Conservation (phyloP, 2,329 filamentous ascomycete genomes). For the Alternaria panax region DNA sequence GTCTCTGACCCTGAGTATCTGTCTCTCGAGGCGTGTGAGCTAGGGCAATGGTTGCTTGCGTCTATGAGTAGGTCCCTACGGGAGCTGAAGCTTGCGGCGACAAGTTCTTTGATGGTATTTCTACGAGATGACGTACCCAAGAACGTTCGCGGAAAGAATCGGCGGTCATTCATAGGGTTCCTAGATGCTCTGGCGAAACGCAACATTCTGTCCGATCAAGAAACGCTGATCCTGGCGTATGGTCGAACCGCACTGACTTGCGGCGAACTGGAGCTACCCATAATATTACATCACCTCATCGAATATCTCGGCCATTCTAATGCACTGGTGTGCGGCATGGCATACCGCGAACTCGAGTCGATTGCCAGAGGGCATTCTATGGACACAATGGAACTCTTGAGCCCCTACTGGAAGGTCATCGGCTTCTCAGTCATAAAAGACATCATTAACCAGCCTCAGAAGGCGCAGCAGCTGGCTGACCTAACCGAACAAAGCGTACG, state of each 20-base stretch:
- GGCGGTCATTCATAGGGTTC: conserved; percentile 72
- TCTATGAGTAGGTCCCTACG: conserved; percentile 83
- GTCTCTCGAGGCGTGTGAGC: conserved; percentile 69
- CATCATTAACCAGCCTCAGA: conserved; percentile 79
- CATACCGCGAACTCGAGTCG: conserved; percentile 81
- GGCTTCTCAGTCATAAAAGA: conserved; percentile 85
- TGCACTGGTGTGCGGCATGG: conserved; percentile 77
- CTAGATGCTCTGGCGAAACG: conserved; percentile 76
- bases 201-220: conserved; percentile 71
- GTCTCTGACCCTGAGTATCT: conserved; percentile 66
- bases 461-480: conserved; percentile 80
- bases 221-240: conserved; percentile 86
- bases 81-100: conserved; percentile 83
- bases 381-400: conserved; percentile 73
- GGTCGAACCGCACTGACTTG: conserved; percentile 80
- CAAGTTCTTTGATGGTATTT: conserved; percentile 72
- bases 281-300: conserved; percentile 82
- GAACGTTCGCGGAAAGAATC: conserved; percentile 67
- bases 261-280: conserved; percentile 82
- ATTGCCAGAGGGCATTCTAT: conserved; percentile 71
- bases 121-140: conserved; percentile 59
- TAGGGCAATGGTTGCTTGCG: conserved; percentile 83
- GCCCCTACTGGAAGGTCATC: conserved; percentile 87
- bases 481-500: conserved; percentile 77
- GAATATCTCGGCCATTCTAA: conserved; percentile 88